Base-by-base conservation (phyloP, 208 protist species). In the Angomonas deanei region DNA sequence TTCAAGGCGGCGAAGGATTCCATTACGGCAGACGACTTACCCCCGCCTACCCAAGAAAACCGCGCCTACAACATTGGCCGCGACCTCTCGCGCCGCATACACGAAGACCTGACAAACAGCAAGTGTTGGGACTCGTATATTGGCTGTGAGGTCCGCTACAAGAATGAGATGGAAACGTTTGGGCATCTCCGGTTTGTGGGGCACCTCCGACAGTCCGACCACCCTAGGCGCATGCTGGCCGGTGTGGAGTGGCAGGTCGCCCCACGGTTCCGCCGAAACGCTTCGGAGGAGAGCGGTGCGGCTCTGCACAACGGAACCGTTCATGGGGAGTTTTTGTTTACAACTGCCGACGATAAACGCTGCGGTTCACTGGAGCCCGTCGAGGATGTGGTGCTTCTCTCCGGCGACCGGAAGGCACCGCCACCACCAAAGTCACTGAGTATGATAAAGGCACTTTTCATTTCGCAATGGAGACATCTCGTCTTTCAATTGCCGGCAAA, bases 111-210 rank as follows among this genome's bases (percentile, higher is more conserved):
- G 11, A 56, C 59, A 2, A 59, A 42, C 17, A 58, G 61, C 23
- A 58, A 69, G 21, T 30, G 61, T 55, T 78, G 70, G 72, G 15
- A 70, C 21, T 50, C 69, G 26, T 75, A 71, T 47, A 38, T 76
- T 19, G 68, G 72, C n/a, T 62, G 42, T 19, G 63, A 79, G 62
- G 73, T 80, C 3, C 39, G 50, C 23, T 77, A 68, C 55, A 19
- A 64, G 54, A 56, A 70, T 17, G 68, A 82, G 58, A 28, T 63
- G 33, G 62, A 70, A 38, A 78, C 71, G 3, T 53, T 49, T n/a
- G 78, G 78, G 2, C 53, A 57, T 55, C 70, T 84, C 65, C 73
- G 72, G 27, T 84, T 70, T 73, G 66, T 84, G 1, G 78, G 78
- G 5, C 80, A 80, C 59, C 26, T 84, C 19, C 63, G 66, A 26